phyloP scores from a whole-genome alignment of 805 yeast genomes.

The Yarrowia bubula region DNA sequence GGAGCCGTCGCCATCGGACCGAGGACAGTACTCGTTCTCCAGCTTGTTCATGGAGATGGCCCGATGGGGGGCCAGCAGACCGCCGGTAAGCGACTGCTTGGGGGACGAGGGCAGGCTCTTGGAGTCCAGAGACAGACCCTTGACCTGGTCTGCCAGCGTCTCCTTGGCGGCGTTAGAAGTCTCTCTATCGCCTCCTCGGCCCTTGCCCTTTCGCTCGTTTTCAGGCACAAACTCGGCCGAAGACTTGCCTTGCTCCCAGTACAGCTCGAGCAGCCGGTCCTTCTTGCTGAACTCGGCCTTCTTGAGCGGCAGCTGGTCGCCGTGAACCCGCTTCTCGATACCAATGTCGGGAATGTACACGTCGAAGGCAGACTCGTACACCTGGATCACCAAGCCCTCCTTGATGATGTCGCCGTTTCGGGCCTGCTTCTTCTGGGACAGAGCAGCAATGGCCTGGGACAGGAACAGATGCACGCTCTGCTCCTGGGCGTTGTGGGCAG shows the following conservation, averaged over 20 bases:
- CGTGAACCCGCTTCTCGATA: slow-evolving; percentile 92
- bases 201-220: slow-evolving; percentile 44
- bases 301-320: slow-evolving; percentile 88
- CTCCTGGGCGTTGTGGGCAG: slow-evolving; percentile 89
- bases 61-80: slow-evolving; percentile 32
- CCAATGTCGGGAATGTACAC: slow-evolving; percentile 90
- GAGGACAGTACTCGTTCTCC: slow-evolving; percentile 28
- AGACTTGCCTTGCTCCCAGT: slow-evolving; percentile 91
- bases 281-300: slow-evolving; percentile 87
- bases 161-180: neutral
- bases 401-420: slow-evolving; percentile 65
- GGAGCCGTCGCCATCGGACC: slow-evolving; percentile 27
- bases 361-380: slow-evolving; percentile 94
- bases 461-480: slow-evolving; percentile 86
- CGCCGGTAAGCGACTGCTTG: slow-evolving; percentile 25
- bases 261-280: slow-evolving; percentile 68
- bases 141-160: slow-evolving; percentile 12
- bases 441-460: slow-evolving; percentile 77
- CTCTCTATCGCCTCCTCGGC: slow-evolving; percentile 1
- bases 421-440: slow-evolving; percentile 41
- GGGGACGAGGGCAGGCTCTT: slow-evolving; percentile 40
- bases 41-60: slow-evolving; percentile 34
- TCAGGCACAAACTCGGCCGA: slow-evolving; percentile 87
- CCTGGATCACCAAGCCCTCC: slow-evolving; percentile 85
- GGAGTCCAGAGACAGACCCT: slow-evolving; percentile 28